Conservation (phyloP, 176 grass and related monocot species). For the Eragrostis nindensis region DNA sequence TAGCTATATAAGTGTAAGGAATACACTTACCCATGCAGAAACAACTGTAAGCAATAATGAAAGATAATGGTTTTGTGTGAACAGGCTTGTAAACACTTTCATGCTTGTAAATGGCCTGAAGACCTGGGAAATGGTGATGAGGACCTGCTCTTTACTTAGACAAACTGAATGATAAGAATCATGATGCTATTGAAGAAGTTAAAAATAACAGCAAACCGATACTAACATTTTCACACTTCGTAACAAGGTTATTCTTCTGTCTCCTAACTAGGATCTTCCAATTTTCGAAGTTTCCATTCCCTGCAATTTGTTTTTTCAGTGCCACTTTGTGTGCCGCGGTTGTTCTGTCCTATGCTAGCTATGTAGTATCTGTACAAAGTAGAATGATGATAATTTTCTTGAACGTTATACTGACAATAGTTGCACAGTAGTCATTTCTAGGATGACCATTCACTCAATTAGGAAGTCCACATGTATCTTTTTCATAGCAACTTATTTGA, state of each 20-base stretch:
- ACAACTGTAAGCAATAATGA: neutral
- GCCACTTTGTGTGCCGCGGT: neutral
- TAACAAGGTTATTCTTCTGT: slow-evolving; percentile 67
- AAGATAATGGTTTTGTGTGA: slow-evolving; percentile 13
- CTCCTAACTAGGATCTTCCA: slow-evolving; percentile 10
- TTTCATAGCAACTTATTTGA: neutral
- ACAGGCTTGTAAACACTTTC: slow-evolving; percentile 95
- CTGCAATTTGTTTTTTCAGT: slow-evolving; percentile 10
- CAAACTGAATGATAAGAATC: slow-evolving; percentile 78
- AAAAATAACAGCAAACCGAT: slow-evolving; percentile 67
- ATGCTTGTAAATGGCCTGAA: slow-evolving; percentile 82
- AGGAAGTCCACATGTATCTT: neutral
- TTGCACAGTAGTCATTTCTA: neutral
- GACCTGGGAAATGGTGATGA: slow-evolving; percentile 63
- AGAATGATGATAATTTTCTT: too few relatives aligned
- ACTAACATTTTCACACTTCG: slow-evolving; percentile 95
- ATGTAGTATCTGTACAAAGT: neutral
- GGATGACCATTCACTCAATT: neutral
- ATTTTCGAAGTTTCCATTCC: neutral
- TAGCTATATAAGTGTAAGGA: too few relatives aligned
- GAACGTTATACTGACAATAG: neutral
- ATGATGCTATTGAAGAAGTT: slow-evolving; percentile 75
- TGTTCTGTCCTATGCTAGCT: slow-evolving; percentile 10
- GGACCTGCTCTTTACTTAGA: slow-evolving; percentile 80
- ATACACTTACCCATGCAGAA: neutral